Evolutionary conservation across 1,284 basidiomycete species (phyloP), one percentile per base, ranked within the genome.

Genomic region (Earliella scabrosa): DNA sequence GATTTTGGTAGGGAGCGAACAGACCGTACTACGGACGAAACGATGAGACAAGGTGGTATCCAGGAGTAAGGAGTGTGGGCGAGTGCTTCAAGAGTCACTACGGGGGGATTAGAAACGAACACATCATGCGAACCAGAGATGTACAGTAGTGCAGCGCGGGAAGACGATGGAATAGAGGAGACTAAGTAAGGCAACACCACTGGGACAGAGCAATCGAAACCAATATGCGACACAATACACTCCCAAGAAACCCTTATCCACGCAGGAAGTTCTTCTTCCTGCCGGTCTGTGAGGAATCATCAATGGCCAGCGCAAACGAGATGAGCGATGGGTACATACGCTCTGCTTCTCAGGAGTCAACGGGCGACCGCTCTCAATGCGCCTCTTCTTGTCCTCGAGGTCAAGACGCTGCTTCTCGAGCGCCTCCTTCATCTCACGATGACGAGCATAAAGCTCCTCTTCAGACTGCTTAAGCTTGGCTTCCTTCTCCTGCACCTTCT

Each of bases 401-500:
- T 99, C 97, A 61, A 82, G 71, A 66, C 95, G 86, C 76, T 99
- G 97, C 81, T 97, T 98, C 79, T 99, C 97, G 68, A 99, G 81
- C 16, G 95, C 91, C 66, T 98, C 95, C 79, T 97, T 98, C 96
- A 98, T 98, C 76, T 98, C 96, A 73, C 93, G 90, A 81, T 98
- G 95, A 61, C 95, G 88, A 52, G 95, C 92, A 71, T 98, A 98
- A 16, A 98, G 84, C 78, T 98, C 95, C 75, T 98, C 96, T 76
- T 98, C 96, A 54, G 91, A 94, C 75, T 98, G 95, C 80, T 97
- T 98, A 72, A 98, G 83, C 77, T 98, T 98, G 61, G 93, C 85
- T 74, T 98, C 95, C 81, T 98, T 98, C 76, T 98, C 95, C 73
- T 95, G 93, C 51, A 98, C 95, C 76, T 98, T 98, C 77, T 98